A percentile compares a stretch with the other conserved stretches of the same genome.
These are phyloP conservation scores for Apiotrichum laibachii DNA, from an alignment of 1,284 basidiomycete species.

Conservation along the genomic window DNA sequence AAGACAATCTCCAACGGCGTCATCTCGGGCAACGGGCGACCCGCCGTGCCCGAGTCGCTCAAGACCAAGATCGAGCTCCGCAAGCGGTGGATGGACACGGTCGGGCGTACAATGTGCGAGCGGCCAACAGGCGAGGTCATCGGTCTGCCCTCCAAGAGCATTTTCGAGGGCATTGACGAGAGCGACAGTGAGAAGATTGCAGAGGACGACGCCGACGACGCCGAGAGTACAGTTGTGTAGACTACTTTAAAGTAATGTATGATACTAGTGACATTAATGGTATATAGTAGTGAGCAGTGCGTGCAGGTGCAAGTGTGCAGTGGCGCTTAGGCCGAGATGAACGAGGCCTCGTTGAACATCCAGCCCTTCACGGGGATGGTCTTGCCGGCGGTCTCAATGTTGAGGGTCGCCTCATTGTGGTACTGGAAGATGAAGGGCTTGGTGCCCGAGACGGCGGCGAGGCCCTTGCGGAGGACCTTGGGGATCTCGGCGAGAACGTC, in stretches of 20 bases:
- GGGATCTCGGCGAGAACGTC: constrained; percentile 96
- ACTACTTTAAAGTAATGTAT: background rate
- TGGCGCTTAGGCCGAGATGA: constrained; percentile 60
- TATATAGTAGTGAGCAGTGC: too few relatives aligned
- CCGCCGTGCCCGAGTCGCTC: constrained; percentile 66
- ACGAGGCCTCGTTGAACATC: constrained; percentile 85
- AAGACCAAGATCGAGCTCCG: constrained; percentile 67
- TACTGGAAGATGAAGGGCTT: constrained; percentile 67
- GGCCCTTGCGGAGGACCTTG: constrained; percentile 61
- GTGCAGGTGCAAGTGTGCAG: background rate
- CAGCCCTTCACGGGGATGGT: constrained; percentile 61
- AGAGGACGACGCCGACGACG: constrained; percentile 38
- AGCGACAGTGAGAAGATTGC: constrained; percentile 48
- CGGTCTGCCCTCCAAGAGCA: constrained; percentile 68
- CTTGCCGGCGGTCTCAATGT: constrained; percentile 59
- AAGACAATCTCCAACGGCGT: constrained; percentile 52
- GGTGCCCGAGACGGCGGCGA: constrained; percentile 54
- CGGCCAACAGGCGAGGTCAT: constrained; percentile 65
- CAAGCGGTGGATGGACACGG: constrained; percentile 66
- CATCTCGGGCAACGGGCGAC: constrained; percentile 56
- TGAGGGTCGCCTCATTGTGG: constrained; percentile 70
- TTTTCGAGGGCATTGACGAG: constrained; percentile 68
- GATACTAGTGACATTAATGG: constrained; percentile 7
- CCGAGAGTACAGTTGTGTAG: constrained; percentile 19
- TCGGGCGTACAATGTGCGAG: constrained; percentile 66